A percentile compares a stretch with the other conserved stretches of the same genome.
phyloP scores from a whole-genome alignment of 2,329 filamentous ascomycete species.

The Sporothrix phasma region DNA sequence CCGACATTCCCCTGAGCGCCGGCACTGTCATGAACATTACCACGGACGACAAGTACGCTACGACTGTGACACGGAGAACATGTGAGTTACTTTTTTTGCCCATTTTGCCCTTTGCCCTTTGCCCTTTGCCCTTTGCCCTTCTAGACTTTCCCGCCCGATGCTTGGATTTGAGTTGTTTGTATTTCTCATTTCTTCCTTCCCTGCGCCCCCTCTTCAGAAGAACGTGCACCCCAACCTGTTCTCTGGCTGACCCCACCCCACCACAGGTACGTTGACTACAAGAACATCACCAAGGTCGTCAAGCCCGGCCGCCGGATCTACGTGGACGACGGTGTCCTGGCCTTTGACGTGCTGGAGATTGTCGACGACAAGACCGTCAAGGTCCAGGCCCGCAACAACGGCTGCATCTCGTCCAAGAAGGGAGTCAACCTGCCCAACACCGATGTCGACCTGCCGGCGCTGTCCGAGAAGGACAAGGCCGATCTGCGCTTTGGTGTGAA shows the following conservation, averaged over 20 bases:
- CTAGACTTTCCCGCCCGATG: conserved; percentile 15
- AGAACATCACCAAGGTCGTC: conserved; percentile 99
- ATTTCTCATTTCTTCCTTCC: background rate
- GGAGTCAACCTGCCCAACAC: conserved; percentile 98
- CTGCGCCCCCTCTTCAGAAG: background rate
- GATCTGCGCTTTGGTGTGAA: conserved; percentile 94
- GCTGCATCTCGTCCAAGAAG: conserved; percentile 97
- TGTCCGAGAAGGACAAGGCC: conserved; percentile 95
- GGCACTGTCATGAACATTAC: conserved; percentile 90
- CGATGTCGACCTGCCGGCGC: conserved; percentile 91
- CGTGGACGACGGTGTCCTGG: conserved; percentile 95
- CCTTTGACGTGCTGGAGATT: conserved; percentile 84
- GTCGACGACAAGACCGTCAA: conserved; percentile 82
- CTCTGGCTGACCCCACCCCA: background rate
- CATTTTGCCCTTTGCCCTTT: too few species aligned
- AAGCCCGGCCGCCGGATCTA: conserved; percentile 83
- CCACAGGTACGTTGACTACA: conserved; percentile 88
- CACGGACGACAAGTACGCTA: conserved; percentile 87
- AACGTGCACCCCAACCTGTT: background rate
- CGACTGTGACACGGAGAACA: conserved; percentile 81
- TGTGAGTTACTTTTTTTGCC: conserved; percentile 62
- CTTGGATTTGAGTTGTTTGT: background rate
- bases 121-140: background rate
- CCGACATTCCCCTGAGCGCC: conserved; percentile 69
- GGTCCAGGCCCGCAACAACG: conserved; percentile 87